Conservation (phyloP, 371 early-diverging fungal genomes). For the Syncephalastrum monosporum region DNA sequence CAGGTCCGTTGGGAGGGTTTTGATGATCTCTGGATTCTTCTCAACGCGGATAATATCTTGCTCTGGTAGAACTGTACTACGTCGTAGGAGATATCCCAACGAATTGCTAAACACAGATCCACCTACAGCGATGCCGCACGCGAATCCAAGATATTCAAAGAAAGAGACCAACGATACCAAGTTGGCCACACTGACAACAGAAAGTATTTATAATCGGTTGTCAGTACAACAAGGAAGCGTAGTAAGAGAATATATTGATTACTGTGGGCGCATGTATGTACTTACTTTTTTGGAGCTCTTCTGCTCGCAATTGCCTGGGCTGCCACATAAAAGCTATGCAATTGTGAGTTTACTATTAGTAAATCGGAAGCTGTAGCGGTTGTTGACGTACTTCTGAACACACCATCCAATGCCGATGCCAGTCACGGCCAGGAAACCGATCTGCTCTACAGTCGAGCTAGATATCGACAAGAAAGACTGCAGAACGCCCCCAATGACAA, state of each 20-base stretch:
- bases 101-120: conserved; percentile 55
- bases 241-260: too few relatives aligned
- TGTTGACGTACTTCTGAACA: neutral
- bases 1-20: too few relatives aligned
- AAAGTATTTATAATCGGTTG: too few relatives aligned
- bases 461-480: neutral
- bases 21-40: too few relatives aligned
- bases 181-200: too few relatives aligned
- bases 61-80: neutral
- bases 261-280: neutral
- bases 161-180: conserved; percentile 43
- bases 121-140: conserved; percentile 62
- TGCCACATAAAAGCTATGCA: conserved; percentile 8
- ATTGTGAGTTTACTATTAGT: too few relatives aligned
- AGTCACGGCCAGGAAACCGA: too few relatives aligned
- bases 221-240: too few relatives aligned
- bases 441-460: too few relatives aligned
- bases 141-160: conserved; percentile 66
- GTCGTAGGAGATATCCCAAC: conserved; percentile 17
- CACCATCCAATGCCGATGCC: too few relatives aligned
- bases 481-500: conserved; percentile 36
- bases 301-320: conserved; percentile 5
- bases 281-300: conserved; percentile 3
- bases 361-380: too few relatives aligned
- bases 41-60: neutral